Percentiles rank a stretch among this genome's conserved stretches.
These are phyloP conservation scores for Spergularia bocconei DNA, from an alignment of 148 eudicot genomes.

Conservation along the genomic window DNA sequence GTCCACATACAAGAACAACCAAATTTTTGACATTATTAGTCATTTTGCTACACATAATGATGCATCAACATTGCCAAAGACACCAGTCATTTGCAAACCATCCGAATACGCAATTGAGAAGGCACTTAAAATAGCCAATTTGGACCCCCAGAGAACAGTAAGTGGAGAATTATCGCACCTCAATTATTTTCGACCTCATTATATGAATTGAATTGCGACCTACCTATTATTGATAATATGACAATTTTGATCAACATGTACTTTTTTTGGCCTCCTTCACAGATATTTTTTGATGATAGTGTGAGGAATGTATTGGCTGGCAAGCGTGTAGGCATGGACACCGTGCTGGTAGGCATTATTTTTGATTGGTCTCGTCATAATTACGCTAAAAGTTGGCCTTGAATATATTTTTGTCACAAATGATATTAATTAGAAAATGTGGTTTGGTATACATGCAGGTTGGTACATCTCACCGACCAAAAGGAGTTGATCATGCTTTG, in stretches of 20 bases:
- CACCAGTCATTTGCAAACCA: constrained; percentile 85
- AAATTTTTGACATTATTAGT: constrained; percentile 72
- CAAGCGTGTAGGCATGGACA: constrained; percentile 74
- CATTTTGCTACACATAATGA: constrained; percentile 50
- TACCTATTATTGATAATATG: no score
- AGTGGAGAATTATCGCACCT: not conserved
- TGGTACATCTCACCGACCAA: constrained; percentile 66
- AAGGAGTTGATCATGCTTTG: constrained; percentile 82
- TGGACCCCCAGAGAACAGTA: constrained; percentile 78
- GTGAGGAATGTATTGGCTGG: constrained; percentile 76
- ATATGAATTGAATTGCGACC: no score
- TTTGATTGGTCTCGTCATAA: constrained; percentile 13
- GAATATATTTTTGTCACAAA: not conserved
- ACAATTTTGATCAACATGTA: constrained; percentile 8
- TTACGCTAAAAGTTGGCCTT: not conserved
- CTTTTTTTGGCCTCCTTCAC: constrained; percentile 22
- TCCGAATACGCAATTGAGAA: constrained; percentile 59
- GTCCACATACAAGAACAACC: not conserved
- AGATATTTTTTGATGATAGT: constrained; percentile 95
- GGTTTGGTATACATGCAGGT: constrained; percentile 37
- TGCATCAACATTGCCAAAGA: constrained; percentile 52
- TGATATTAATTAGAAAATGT: not conserved
- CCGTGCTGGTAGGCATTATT: constrained; percentile 60
- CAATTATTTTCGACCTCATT: no score
- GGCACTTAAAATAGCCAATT: constrained; percentile 68